These are phyloP conservation scores for Debaryomycetaceae sp. DNA, from an alignment of 1,139 yeast species.

Conservation along the genomic window DNA sequence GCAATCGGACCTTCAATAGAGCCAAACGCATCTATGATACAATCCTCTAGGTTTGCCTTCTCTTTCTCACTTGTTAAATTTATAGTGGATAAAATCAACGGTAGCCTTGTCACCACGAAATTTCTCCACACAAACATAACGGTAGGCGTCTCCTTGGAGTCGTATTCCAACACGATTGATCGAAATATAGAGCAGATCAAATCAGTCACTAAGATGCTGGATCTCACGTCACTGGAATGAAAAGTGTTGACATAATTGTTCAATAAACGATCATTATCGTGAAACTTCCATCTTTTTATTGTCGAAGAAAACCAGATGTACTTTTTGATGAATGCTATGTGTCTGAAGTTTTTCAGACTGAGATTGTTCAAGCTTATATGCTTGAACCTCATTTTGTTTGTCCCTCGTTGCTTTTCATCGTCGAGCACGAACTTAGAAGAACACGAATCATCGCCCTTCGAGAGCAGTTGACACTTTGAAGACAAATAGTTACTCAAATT, in stretches of 20 bases:
- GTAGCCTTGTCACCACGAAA: constrained; percentile 30
- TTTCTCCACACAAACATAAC: constrained; percentile 33
- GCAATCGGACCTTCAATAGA: constrained; percentile 10
- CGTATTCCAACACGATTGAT: constrained; percentile 15
- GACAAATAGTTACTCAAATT: background rate
- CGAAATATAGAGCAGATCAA: constrained; percentile 19
- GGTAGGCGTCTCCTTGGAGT: constrained; percentile 17
- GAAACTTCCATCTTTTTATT: constrained; percentile 24
- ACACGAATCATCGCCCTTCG: background rate
- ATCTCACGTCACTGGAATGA: constrained; percentile 1
- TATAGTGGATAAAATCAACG: constrained; percentile 17
- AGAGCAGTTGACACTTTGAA: background rate
- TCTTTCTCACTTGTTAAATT: constrained; percentile 8
- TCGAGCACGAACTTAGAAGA: background rate
- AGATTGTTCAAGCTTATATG: constrained; percentile 1
- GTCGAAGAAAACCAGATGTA: constrained; percentile 28
- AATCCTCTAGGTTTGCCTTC: constrained; percentile 10
- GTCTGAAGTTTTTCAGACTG: constrained; percentile 4
- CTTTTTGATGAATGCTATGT: constrained; percentile 18
- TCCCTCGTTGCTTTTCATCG: background rate
- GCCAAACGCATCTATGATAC: constrained; percentile 14
- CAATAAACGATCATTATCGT: constrained; percentile 13
- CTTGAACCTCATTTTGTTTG: background rate
- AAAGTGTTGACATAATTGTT: constrained; percentile 12
- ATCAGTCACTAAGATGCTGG: constrained; percentile 14